These are phyloP conservation scores for Trichocladium antarcticum DNA, from an alignment of 495 filamentous ascomycete species.

Conservation along the genomic window DNA sequence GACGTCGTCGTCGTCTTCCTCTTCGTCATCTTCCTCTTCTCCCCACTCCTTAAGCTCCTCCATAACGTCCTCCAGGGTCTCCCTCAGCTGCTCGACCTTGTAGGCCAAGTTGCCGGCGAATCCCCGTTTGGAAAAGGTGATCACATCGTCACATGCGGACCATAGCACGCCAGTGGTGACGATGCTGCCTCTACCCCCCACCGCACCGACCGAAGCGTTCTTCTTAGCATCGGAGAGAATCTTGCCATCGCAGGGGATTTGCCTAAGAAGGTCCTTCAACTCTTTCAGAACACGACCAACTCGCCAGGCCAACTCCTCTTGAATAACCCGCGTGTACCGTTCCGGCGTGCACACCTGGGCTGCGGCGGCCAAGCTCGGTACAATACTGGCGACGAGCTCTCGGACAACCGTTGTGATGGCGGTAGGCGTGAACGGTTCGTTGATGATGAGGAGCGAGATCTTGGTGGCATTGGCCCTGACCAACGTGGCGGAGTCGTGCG, in stretches of 20 bases:
- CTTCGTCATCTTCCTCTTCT: constrained; percentile 45
- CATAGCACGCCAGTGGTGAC: constrained; percentile 50
- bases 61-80: constrained; percentile 66
- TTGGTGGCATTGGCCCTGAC: constrained; percentile 78
- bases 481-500: constrained; percentile 52
- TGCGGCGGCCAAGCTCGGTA: constrained; percentile 61
- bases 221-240: constrained; percentile 33
- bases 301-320: constrained; percentile 42
- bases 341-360: constrained; percentile 49
- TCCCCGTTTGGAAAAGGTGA: constrained; percentile 50
- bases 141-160: constrained; percentile 62
- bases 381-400: constrained; percentile 50
- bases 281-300: constrained; percentile 38
- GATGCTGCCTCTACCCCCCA: constrained; percentile 42
- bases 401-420: constrained; percentile 57
- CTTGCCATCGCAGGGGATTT: constrained; percentile 39
- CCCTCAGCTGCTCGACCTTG: constrained; percentile 55
- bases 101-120: constrained; percentile 49
- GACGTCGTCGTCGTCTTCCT: constrained; percentile 25
- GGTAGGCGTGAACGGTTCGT: constrained; percentile 68
- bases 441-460: constrained; percentile 73
- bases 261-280: constrained; percentile 31
- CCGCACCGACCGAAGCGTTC: constrained; percentile 28
- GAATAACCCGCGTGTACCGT: constrained; percentile 48
- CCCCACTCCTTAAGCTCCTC: constrained; percentile 80